Evolutionary conservation across 441 rosid species (phyloP).

Genomic region (Arabidopsis hybrid): DNA sequence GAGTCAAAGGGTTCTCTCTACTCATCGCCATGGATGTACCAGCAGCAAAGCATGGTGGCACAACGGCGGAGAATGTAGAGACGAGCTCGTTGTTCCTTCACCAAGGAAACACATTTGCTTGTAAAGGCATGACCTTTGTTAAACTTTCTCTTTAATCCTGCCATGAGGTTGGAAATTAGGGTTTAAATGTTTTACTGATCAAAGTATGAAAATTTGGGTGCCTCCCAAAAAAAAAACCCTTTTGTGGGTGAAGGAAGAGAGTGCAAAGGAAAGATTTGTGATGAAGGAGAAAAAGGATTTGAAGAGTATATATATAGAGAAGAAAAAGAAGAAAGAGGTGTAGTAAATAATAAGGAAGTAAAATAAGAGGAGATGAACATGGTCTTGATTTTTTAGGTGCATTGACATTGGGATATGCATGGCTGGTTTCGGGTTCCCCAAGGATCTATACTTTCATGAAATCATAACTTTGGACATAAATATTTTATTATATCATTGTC

Average conservation of each 20-base stretch:
- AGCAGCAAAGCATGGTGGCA: constrained; percentile 94
- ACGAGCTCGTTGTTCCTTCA: constrained; percentile 83
- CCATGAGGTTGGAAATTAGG: constrained; percentile 32
- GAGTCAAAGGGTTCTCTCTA: constrained; percentile 22
- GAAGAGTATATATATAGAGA: constrained; percentile 37
- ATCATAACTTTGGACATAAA: constrained; percentile 6
- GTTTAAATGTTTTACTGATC: constrained; percentile 19
- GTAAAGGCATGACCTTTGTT: constrained; percentile 59
- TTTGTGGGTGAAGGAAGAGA: constrained; percentile 38
- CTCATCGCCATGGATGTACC: constrained; percentile 91
- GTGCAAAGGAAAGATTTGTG: constrained; percentile 16
- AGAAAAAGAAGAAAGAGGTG: constrained; percentile 32
- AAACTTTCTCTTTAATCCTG: constrained; percentile 40
- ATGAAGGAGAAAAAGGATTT: constrained; percentile 20
- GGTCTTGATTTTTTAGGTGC: constrained; percentile 37
- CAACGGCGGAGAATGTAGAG: constrained; percentile 88
- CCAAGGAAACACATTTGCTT: constrained; percentile 78
- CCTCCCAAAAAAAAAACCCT: constrained; percentile 31
- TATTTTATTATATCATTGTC: constrained; percentile 6
- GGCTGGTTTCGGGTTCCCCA: constrained; percentile 33
- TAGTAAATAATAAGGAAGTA: constrained; percentile 21
- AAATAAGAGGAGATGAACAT: constrained; percentile 42
- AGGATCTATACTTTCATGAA: constrained; percentile 41
- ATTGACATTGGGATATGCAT: constrained; percentile 46
- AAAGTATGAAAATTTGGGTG: constrained; percentile 18